Conservation (phyloP, 371 early-diverging fungal species). For the Mucor mucedo region DNA sequence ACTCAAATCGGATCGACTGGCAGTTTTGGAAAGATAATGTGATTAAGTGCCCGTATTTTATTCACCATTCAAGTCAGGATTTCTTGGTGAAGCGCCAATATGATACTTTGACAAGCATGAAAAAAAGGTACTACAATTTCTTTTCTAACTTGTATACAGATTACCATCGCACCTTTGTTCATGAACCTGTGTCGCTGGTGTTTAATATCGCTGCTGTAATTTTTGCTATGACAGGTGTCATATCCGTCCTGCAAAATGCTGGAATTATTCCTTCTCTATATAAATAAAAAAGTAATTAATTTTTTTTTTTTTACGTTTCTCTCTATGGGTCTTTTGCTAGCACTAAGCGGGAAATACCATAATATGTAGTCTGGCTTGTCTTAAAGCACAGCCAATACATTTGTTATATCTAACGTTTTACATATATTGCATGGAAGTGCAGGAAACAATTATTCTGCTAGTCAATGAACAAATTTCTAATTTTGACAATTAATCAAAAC, state of each 20-base stretch:
- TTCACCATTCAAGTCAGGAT: not conserved
- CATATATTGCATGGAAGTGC: no score
- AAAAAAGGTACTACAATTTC: not conserved
- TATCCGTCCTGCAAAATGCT: not conserved
- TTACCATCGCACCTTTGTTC: not conserved
- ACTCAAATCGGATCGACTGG: not conserved
- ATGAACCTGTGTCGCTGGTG: not conserved
- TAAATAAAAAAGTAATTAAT: no score
- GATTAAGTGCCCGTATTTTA: not conserved
- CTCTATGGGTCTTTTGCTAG: no score
- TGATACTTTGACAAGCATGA: not conserved
- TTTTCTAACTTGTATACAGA: not conserved
- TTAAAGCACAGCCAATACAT: no score
- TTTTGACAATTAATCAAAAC: no score
- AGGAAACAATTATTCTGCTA: no score
- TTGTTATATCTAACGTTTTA: no score
- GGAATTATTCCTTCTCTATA: not conserved
- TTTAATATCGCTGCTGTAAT: constrained; percentile 2
- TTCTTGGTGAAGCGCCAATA: not conserved
- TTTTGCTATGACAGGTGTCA: not conserved
- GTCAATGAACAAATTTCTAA: no score
- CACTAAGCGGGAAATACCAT: no score
- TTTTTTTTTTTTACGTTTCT: no score
- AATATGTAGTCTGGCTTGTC: no score
- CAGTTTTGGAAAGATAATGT: constrained; percentile 2